phyloP scores from a whole-genome alignment of 2,329 filamentous ascomycete genomes.

The Cladophialophora chaetospira region DNA sequence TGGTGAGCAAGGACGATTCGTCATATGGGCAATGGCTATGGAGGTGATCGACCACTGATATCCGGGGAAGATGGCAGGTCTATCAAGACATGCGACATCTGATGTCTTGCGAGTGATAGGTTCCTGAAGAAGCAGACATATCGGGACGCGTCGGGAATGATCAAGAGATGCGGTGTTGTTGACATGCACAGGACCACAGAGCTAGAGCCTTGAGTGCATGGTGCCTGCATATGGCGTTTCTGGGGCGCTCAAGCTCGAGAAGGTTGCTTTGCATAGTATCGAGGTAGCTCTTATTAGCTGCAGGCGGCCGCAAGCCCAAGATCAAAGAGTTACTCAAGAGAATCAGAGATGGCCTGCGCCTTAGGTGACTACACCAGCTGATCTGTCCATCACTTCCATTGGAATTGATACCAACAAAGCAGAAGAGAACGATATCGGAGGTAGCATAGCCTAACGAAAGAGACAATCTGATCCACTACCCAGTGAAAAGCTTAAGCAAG shows the following conservation, averaged over 20 bases:
- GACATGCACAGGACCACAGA: no score
- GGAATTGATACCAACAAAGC: no score
- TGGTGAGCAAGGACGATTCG: not conserved
- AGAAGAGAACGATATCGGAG: constrained; percentile 4
- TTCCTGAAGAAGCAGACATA: no score
- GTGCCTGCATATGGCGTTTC: not conserved
- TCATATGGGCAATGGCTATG: not conserved
- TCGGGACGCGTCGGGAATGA: no score
- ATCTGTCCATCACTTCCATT: no score
- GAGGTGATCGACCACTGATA: no score
- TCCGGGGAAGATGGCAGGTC: no score
- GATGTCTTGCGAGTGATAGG: no score
- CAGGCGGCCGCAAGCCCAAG: not conserved
- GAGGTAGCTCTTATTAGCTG: not conserved
- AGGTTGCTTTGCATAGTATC: not conserved
- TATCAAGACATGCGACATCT: no score
- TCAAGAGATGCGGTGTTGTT: no score
- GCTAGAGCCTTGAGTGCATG: not conserved
- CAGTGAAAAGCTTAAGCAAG: constrained; percentile 3
- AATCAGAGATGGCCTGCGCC: not conserved
- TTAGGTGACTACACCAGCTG: no score
- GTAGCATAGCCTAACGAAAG: not conserved
- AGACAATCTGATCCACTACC: not conserved
- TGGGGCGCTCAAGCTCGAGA: not conserved
- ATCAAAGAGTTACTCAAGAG: not conserved